phyloP scores from a whole-genome alignment of 345 rosid genomes.

The Arabidopsis arenosa region DNA sequence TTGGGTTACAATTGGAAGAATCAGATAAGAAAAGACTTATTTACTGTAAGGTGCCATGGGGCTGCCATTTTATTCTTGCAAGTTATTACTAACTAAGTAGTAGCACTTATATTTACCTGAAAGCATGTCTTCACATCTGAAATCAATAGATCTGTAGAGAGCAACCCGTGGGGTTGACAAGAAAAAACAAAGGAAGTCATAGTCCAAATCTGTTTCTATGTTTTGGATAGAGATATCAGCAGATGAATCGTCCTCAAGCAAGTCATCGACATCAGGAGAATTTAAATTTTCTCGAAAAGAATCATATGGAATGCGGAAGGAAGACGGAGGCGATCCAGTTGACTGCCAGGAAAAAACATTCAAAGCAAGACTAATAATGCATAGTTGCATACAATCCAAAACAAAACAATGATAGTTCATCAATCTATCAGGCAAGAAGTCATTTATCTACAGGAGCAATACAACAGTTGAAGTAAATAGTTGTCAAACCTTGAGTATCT shows the following conservation, averaged over 20 bases:
- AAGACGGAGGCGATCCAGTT: constrained; percentile 87
- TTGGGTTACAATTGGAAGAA: background rate
- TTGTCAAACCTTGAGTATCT: constrained; percentile 78
- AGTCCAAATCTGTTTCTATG: constrained; percentile 69
- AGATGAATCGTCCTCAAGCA: constrained; percentile 44
- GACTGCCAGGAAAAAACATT: constrained; percentile 59
- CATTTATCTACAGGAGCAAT: constrained; percentile 7
- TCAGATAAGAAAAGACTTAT: background rate
- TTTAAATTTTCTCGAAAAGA: constrained; percentile 62
- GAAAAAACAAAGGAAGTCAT: constrained; percentile 83
- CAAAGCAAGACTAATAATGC: constrained; percentile 6
- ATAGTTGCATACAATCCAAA: background rate
- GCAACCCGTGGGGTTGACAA: constrained; percentile 81
- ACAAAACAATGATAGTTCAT: background rate
- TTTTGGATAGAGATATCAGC: constrained; percentile 47
- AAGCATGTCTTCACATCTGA: constrained; percentile 93
- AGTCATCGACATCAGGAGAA: constrained; percentile 44
- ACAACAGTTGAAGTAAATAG: constrained; percentile 23
- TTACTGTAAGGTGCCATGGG: background rate
- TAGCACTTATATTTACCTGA: constrained; percentile 53
- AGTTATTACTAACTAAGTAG: background rate
- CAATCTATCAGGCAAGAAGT: constrained; percentile 17
- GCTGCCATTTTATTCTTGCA: constrained; percentile 4
- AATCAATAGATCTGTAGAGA: constrained; percentile 84
- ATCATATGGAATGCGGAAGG: constrained; percentile 79